Percentiles rank a stretch among this genome's conserved stretches.
phyloP scores from a whole-genome alignment of 495 filamentous ascomycete genomes.

The Penicillium atrosanguineum region DNA sequence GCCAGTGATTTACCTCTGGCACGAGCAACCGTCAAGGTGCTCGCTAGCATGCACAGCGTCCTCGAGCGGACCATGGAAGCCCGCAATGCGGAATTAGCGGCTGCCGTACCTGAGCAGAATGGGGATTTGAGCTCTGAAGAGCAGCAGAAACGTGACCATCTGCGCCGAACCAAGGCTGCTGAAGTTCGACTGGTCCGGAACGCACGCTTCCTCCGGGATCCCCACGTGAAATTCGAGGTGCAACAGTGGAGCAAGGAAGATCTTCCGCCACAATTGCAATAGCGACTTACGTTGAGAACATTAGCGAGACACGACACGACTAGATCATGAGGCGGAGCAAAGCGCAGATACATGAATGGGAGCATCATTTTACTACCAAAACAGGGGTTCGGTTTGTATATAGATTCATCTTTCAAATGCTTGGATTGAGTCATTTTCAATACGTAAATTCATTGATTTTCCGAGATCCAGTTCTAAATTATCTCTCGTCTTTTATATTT shows the following conservation, averaged over 20 bases:
- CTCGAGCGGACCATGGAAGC: constrained; percentile 71
- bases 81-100: constrained; percentile 55
- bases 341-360: neutral
- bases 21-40: constrained; percentile 75
- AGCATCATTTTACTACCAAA: neutral
- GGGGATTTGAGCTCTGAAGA: constrained; percentile 39
- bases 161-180: constrained; percentile 70
- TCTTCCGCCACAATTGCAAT: constrained; percentile 25
- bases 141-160: constrained; percentile 58
- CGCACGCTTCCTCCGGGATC: constrained; percentile 60
- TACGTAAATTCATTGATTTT: constrained; percentile 15
- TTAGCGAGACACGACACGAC: neutral
- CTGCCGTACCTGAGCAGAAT: constrained; percentile 14
- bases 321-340: neutral
- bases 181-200: constrained; percentile 80
- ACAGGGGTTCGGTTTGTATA: constrained; percentile 7
- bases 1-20: constrained; percentile 76
- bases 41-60: constrained; percentile 91
- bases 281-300: neutral
- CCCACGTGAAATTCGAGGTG: constrained; percentile 42
- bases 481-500: constrained; percentile 6
- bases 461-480: constrained; percentile 9
- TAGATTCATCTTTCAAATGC: constrained; percentile 7
- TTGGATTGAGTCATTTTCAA: constrained; percentile 1
- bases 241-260: constrained; percentile 38